These are phyloP conservation scores for Closterium sp. DNA, from an alignment of 139 green algal species.

Conservation along the genomic window DNA sequence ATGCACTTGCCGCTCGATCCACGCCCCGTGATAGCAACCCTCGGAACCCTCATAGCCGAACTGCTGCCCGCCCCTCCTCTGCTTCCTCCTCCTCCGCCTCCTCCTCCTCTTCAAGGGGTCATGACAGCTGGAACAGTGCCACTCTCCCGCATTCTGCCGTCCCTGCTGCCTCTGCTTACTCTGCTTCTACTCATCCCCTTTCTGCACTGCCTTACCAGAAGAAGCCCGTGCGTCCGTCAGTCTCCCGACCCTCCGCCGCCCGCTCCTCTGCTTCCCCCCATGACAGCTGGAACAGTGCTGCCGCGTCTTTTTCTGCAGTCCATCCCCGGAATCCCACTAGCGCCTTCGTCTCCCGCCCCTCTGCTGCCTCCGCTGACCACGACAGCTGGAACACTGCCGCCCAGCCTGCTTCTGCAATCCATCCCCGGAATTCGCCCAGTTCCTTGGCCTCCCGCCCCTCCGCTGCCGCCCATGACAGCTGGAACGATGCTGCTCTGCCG, in stretches of 20 bases:
- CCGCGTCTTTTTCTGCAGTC: no score
- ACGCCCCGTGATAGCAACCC: background rate
- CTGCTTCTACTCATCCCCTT: no score
- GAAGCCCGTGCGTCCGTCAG: background rate
- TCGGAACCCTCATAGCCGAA: background rate
- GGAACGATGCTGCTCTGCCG: background rate
- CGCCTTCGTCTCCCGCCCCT: no score
- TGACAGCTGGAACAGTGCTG: background rate
- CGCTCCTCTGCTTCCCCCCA: background rate
- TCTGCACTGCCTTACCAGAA: background rate
- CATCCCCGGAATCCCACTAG: no score
- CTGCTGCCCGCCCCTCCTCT: background rate
- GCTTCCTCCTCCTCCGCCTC: background rate
- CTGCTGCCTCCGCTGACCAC: background rate
- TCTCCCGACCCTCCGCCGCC: background rate
- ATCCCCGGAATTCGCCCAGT: no score
- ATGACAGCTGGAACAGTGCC: background rate
- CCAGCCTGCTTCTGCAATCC: background rate
- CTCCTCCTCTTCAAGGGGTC: background rate
- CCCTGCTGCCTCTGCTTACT: background rate
- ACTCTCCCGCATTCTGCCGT: background rate
- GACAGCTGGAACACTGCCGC: no score
- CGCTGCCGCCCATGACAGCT: background rate
- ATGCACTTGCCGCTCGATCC: background rate
- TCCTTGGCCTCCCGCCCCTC: no score